Base-by-base conservation (phyloP, 2,329 filamentous ascomycete genomes). In the Fusarium sulawesiense region DNA sequence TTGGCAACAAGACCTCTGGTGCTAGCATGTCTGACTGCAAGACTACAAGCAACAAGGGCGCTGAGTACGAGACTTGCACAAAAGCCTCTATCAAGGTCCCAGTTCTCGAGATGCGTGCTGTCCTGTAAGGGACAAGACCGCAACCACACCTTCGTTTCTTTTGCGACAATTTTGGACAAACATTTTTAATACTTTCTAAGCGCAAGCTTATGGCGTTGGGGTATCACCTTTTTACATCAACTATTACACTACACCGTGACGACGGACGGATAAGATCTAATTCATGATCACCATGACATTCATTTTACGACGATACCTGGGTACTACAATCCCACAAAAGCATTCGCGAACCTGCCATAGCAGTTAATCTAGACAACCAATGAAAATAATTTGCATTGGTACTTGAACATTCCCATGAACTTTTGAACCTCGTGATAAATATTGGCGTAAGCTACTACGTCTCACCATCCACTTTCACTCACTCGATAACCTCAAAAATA, bases 11-110 rank as follows among this genome's bases (percentile, higher is more conserved):
- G 14, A 70, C 68, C 18, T 72, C 76, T 68, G 48, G 70, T 18
- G 75, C 78, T 51, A 68, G 32, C 49, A 70, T 49, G 68, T 21
- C 9, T 76, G 68, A 41, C 13, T 53, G 49, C 18, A 23, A 42
- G 13, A 41, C 34, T 27, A 53, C 49, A 20, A 53, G 23, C 34
- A 53, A 42, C 66, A 55, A 77, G 68, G 80, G 78, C 68, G 46
- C 68, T 20, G 61, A 79, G 72, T 80, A 78, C 77, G 68, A 74
- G 57, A 76, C 65, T 42, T 80, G 79, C 65, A 64, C 72, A 34
- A 68, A 74, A 48, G 62, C 72, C 27, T 73, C 68, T 7, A 59
- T 74, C 49, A 65, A 68, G 13, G 70, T 71, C 8, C 75, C 77
- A 27, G 61, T 80, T 51, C 74, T 67, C 11, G 66, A 76, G 57